A percentile compares a stretch with the other conserved stretches of the same genome.
phyloP scores from a whole-genome alignment of 2,329 filamentous ascomycete species.

The Sporothrix inflata region DNA sequence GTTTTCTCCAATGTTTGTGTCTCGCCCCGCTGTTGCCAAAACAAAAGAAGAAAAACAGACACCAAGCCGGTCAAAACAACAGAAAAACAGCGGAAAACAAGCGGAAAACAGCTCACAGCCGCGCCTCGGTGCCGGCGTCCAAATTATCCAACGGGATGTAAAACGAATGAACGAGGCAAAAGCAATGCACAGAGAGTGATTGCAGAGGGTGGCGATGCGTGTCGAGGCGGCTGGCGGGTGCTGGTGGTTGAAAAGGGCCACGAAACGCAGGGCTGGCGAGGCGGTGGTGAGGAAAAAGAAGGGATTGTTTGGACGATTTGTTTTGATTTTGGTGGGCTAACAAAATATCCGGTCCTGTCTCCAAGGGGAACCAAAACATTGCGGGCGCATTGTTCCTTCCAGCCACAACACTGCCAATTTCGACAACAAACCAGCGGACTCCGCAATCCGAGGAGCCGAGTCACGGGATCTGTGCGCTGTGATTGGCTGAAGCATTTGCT shows the following conservation, averaged over 20 bases:
- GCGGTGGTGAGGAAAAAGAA: conserved; percentile 25
- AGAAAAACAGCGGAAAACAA: conserved; percentile 14
- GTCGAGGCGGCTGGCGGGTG: conserved; percentile 24
- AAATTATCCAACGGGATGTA: conserved; percentile 30
- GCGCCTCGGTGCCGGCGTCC: conserved; percentile 23
- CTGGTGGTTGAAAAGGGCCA: conserved; percentile 21
- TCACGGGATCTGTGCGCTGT: conserved; percentile 19
- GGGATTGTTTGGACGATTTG: conserved; percentile 36
- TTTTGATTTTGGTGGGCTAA: conserved; percentile 37
- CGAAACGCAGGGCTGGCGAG: conserved; percentile 24
- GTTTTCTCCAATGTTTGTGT: conserved; percentile 23
- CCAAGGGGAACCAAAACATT: conserved; percentile 37
- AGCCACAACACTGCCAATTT: conserved; percentile 29
- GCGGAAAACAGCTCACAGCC: conserved; percentile 10
- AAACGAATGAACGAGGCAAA: background rate
- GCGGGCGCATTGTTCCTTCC: conserved; percentile 28
- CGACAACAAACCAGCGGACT: conserved; percentile 22
- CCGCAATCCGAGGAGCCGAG: conserved; percentile 26
- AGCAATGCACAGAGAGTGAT: conserved; percentile 12
- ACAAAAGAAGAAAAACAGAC: conserved; percentile 25
- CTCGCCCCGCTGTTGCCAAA: conserved; percentile 24
- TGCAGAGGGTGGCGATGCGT: conserved; percentile 16
- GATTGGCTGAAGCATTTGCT: conserved; percentile 23
- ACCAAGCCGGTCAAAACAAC: conserved; percentile 27
- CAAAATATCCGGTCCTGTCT: conserved; percentile 33